These are phyloP conservation scores for Petrea volubilis DNA, from an alignment of 257 asterid species.

Conservation along the genomic window DNA sequence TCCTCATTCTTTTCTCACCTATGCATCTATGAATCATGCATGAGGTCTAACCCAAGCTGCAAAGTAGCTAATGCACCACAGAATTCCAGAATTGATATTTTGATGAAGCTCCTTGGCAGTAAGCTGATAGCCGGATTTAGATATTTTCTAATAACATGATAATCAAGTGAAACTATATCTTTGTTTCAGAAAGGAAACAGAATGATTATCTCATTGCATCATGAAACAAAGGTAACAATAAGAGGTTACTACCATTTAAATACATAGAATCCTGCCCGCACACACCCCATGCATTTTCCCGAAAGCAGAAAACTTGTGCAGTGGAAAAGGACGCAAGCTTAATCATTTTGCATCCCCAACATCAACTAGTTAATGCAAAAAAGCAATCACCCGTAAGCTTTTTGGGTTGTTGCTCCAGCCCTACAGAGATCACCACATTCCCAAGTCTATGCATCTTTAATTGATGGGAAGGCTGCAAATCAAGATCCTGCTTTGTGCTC, in stretches of 20 bases:
- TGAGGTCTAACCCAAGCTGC: background rate
- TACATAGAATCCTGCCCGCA: background rate
- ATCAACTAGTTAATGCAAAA: constrained; percentile 1
- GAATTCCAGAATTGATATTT: background rate
- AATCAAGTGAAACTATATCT: background rate
- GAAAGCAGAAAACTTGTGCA: no score
- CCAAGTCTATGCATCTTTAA: constrained; percentile 32
- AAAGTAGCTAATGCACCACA: background rate
- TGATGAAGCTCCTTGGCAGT: background rate
- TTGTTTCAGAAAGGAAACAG: background rate
- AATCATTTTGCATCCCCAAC: background rate
- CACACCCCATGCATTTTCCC: no score
- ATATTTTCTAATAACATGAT: background rate
- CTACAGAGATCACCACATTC: constrained; percentile 14
- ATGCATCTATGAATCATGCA: background rate
- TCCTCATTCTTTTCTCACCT: background rate
- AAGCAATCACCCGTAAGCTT: constrained; percentile 37
- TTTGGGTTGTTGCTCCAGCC: constrained; percentile 25
- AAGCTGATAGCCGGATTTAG: background rate
- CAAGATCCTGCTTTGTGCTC: no score
- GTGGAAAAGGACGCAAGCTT: no score
- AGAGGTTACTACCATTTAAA: background rate
- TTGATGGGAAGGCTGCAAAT: constrained; percentile 16
- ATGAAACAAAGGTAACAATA: background rate
- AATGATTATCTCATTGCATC: background rate